Conservation (phyloP, 2,329 filamentous ascomycete species). For the Graphiopsis chlorocephala region DNA sequence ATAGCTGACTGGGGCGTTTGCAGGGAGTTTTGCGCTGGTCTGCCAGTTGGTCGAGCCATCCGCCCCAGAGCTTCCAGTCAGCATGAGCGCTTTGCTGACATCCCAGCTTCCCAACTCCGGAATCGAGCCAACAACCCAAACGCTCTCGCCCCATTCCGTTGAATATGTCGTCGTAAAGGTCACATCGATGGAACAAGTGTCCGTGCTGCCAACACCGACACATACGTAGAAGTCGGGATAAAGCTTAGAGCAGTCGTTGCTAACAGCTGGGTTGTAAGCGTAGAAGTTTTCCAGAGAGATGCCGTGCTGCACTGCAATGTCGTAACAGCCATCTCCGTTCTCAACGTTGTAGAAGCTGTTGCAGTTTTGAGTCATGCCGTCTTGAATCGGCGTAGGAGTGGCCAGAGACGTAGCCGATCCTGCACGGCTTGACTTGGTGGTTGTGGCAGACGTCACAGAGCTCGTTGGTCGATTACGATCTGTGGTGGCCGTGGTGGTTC, state of each 20-base stretch:
- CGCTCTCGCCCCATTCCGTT: neutral
- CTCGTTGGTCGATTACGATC: neutral
- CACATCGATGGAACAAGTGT: neutral
- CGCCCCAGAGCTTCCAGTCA: neutral
- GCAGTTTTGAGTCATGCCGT: constrained; percentile 11
- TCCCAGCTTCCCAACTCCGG: neutral
- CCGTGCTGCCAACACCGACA: neutral
- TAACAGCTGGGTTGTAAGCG: constrained; percentile 17
- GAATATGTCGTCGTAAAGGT: neutral
- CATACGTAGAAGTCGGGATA: constrained; percentile 15
- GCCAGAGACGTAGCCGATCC: neutral
- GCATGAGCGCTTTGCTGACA: neutral
- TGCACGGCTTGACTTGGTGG: neutral
- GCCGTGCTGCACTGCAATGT: constrained; percentile 10
- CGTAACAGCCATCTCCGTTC: constrained; percentile 10
- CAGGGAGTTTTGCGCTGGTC: neutral
- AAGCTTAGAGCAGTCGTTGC: constrained; percentile 10
- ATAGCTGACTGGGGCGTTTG: neutral
- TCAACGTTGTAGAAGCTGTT: constrained; percentile 14
- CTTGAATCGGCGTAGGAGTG: constrained; percentile 13
- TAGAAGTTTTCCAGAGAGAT: constrained; percentile 14
- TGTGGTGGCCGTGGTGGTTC: neutral
- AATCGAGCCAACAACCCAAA: neutral
- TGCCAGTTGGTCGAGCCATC: neutral
- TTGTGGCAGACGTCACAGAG: neutral